Conservation (phyloP, 352 stramenopile genomes). For the Phytophthora cryptogea region DNA sequence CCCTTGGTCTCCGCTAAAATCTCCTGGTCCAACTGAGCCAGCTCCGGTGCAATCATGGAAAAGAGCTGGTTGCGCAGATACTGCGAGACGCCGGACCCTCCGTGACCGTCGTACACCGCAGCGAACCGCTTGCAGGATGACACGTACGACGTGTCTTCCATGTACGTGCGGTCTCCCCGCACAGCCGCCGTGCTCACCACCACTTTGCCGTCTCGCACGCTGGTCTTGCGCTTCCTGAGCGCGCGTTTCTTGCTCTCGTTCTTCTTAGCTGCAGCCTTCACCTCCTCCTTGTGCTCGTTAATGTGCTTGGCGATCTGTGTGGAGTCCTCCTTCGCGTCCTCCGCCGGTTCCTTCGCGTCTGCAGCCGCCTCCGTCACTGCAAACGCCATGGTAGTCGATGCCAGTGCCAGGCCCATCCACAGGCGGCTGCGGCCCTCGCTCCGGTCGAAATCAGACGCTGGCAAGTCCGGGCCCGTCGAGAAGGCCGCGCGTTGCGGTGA, state of each 20-base stretch:
- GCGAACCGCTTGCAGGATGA: slow-evolving; percentile 82
- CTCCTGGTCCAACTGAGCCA: slow-evolving; percentile 52
- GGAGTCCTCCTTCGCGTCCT: slow-evolving; percentile 18
- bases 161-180: slow-evolving; percentile 71
- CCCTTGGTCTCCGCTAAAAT: slow-evolving; percentile 45
- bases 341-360: slow-evolving; percentile 16
- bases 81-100: slow-evolving; percentile 66
- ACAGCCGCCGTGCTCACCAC: slow-evolving; percentile 75
- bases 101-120: slow-evolving; percentile 86
- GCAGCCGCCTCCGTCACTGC: slow-evolving; percentile 19
- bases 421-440: slow-evolving; percentile 15
- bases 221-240: slow-evolving; percentile 60
- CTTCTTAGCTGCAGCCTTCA: slow-evolving; percentile 14
- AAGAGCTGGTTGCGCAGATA: slow-evolving; percentile 73
- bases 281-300: slow-evolving; percentile 35
- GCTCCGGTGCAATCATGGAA: slow-evolving; percentile 47
- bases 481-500: slow-evolving; percentile 10
- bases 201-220: slow-evolving; percentile 38
- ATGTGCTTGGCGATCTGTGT: slow-evolving; percentile 20
- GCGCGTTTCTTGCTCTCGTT: slow-evolving; percentile 29
- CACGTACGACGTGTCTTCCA: slow-evolving; percentile 87
- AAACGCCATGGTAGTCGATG: slow-evolving; percentile 14
- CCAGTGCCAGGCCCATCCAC: slow-evolving; percentile 29
- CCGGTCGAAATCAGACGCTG: slow-evolving; percentile 15
- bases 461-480: slow-evolving; percentile 16